Base-by-base conservation (phyloP, 495 filamentous ascomycete species). In the Aspergillus mulundensis region DNA sequence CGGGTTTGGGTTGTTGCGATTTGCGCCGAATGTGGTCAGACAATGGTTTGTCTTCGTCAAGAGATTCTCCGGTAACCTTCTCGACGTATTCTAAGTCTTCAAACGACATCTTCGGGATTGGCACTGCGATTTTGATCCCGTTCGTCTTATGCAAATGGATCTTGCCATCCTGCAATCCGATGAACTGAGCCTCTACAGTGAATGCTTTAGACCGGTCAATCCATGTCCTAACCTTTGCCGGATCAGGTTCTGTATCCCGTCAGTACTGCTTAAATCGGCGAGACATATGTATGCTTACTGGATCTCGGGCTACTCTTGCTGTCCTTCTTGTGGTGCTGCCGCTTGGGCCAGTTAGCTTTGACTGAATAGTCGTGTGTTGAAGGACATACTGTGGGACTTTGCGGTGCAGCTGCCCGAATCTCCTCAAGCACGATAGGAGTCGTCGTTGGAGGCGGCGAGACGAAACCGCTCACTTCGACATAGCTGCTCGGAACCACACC, bases 401-500 rank as follows among this genome's bases (percentile, higher is more conserved):
- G 76, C 65, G 76, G 67, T 59, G 80, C 77, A 52, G 80, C 78
- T 19, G 79, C 81, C 38, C 90, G 80, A 61, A 86, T 80, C 67
- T 97, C 92, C 64, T 96, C 91, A 46, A 87, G 59, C 36, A 87
- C 87, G 53, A 86, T 62, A 41, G 53, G 19, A 20, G 82, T 83
- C 3, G 76, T 56, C 1, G 75, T 70, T 34, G 77, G 74, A 18
- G 48, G 50, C 34, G 73, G 61, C 20, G 76, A 56, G 19, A 86
- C 70, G 3, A 80, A 80, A 39, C 87, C 89, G 11, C 80, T 88
- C 25, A 95, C 76, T 68, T 99, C 94, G 48, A 97, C 86, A 69
- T 97, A 99, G 70, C 88, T 95, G 74, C 90, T 91, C 5, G 94
- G 94, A n/a, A 99, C 92, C 11, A 97, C 94, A n/a, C 94, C 95